A percentile compares a stretch with the other conserved stretches of the same genome.
Evolutionary conservation across 23 red algal genomes (phyloP).

Genomic region (Gracilariopsis chorda): DNA sequence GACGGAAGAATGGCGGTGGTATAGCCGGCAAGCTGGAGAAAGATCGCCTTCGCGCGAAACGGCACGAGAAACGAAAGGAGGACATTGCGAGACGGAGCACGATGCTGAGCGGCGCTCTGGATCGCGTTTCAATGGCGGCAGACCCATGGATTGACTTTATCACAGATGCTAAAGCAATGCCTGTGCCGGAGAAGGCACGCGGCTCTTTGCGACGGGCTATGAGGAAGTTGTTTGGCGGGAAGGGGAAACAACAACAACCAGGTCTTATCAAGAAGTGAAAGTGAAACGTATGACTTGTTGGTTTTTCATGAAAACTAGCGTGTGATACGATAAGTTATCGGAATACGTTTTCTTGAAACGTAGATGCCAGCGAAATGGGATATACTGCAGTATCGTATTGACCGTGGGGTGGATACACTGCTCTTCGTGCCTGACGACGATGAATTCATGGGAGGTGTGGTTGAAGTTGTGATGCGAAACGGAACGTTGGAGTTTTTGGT

Average conservation of each 20-base stretch:
- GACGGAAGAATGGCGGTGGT: background rate
- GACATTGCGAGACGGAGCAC: conserved; percentile 14
- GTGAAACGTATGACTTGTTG: no score
- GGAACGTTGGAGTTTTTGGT: no score
- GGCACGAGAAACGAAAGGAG: conserved; percentile 11
- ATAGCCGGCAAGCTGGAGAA: conserved; percentile 6
- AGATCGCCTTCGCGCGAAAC: background rate
- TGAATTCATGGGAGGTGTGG: no score
- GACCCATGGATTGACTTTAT: conserved; percentile 65
- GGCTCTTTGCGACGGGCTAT: conserved; percentile 17
- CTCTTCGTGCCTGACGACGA: no score
- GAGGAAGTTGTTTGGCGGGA: conserved; percentile 24
- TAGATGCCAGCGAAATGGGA: no score
- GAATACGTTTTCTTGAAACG: no score
- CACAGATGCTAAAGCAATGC: conserved; percentile 30
- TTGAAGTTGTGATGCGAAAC: no score
- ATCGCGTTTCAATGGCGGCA: conserved; percentile 57
- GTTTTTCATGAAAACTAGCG: no score
- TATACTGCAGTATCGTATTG: no score
- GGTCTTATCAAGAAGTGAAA: background rate
- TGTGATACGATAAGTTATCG: no score
- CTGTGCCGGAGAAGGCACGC: background rate
- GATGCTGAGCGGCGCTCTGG: conserved; percentile 33
- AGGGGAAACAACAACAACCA: background rate
- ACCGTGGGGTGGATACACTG: no score